Base-by-base conservation (phyloP, 2,329 filamentous ascomycete genomes). In the Lasiodiplodia theobromae region DNA sequence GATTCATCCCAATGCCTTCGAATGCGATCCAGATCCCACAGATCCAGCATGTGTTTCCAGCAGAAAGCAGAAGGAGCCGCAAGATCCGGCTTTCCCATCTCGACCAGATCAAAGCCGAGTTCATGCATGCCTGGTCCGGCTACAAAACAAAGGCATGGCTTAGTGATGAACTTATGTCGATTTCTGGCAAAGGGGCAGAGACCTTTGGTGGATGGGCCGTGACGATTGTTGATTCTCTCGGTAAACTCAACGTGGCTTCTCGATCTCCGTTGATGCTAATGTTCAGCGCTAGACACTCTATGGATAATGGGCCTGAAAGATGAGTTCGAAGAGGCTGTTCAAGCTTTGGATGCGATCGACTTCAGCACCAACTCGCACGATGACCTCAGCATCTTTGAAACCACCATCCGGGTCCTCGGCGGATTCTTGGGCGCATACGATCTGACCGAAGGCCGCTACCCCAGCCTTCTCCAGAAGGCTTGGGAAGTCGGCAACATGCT, bases 331-430 rank as follows among this genome's bases (percentile, higher is more conserved):
- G 89, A 93, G 70, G 93, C 93, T 1, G 88, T 92, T 54, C 85
- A 87, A 65, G 89, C 86, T 3, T 88, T 94, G 23, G 85, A 85
- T 68, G 80, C 87, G 5, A 95, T 97, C 69, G 93, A 97, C 79
- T 97, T 97, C 74, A 96, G 92, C 3, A 91, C 87, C 12, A 90
- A 88, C 34, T 79, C 83, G 16, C 84, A 89, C 60, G 77, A 80
- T 28, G 87, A 92, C 57, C 95, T 97, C 56, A 94, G 93, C 18
- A 86, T 97, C 8, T 97, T 97, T 73, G 94, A 97, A 80, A 96
- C 94, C 0, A 92, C 90, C 10, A 97, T 70, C 25, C 67, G 71
- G 7, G 37, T 70, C 54, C 65, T 72, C 4, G 71, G 71, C 34
- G 71, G 71, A 7, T 23, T 72, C 28, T 53, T 72, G 14, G 18